Percentiles rank a stretch among this genome's conserved stretches.
Evolutionary conservation across 768 basidiomycete species (phyloP).

Genomic region (Boletales sp.): DNA sequence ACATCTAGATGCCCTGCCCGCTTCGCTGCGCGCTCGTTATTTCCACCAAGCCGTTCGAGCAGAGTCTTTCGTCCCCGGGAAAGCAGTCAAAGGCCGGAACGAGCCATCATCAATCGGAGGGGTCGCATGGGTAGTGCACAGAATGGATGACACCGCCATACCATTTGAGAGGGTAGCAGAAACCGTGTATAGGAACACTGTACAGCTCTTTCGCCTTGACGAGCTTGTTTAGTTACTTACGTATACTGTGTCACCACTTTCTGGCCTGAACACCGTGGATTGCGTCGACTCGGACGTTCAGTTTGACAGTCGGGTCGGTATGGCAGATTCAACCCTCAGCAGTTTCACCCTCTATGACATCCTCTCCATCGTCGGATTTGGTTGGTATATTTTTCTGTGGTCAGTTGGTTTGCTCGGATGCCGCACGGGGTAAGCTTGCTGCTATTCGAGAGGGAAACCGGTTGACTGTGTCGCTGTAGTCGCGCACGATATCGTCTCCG

Average conservation of each 20-base stretch:
- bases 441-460: not conserved
- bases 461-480: conserved; percentile 38
- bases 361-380: conserved; percentile 40
- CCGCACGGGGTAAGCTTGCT: conserved; percentile 56
- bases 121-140: conserved; percentile 69
- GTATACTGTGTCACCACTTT: not conserved
- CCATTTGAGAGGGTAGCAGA: conserved; percentile 54
- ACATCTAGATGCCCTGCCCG: conserved; percentile 47
- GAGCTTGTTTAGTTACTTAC: conserved; percentile 25
- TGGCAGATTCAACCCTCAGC: conserved; percentile 11
- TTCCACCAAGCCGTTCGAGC: conserved; percentile 50
- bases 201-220: conserved; percentile 53
- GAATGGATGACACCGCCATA: conserved; percentile 38
- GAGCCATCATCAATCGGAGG: conserved; percentile 65
- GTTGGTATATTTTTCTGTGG: conserved; percentile 67
- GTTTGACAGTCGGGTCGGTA: not conserved
- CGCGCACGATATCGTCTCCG: conserved; percentile 71
- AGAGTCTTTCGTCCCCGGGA: conserved; percentile 55
- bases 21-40: conserved; percentile 44
- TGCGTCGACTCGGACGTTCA: too few relatives aligned
- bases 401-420: conserved; percentile 65
- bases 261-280: too few relatives aligned
- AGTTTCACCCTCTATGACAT: conserved; percentile 4
- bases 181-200: conserved; percentile 60
- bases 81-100: conserved; percentile 72